Percentiles rank a stretch among this genome's conserved stretches.
phyloP scores from a whole-genome alignment of 345 rosid genomes.

The Mangifera indica region DNA sequence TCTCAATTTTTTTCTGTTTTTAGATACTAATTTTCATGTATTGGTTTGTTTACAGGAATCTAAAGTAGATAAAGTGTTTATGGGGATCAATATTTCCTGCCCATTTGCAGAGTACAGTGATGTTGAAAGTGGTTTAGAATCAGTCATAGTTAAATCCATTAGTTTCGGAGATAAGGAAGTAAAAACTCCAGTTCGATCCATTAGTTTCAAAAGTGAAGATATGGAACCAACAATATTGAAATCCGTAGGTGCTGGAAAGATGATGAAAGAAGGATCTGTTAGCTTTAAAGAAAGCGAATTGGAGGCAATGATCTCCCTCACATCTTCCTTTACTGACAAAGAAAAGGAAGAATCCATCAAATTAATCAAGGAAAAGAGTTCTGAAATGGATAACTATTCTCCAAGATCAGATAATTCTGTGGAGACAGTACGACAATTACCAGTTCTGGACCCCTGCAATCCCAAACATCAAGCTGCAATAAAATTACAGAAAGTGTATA shows the following conservation, averaged over 20 bases:
- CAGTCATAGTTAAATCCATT: slow-evolving; percentile 68
- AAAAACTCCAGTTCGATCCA: slow-evolving; percentile 60
- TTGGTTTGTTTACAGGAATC: slow-evolving; percentile 31
- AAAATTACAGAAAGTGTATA: slow-evolving; percentile 85
- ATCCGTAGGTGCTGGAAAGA: slow-evolving; percentile 72
- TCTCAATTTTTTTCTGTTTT: not conserved
- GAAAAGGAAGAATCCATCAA: slow-evolving; percentile 16
- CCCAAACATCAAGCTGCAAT: slow-evolving; percentile 84
- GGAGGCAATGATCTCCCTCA: slow-evolving; percentile 50
- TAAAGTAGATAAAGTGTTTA: slow-evolving; percentile 30
- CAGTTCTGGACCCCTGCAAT: slow-evolving; percentile 44
- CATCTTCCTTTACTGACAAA: slow-evolving; percentile 23
- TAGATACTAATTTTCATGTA: not conserved
- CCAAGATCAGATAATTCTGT: slow-evolving; percentile 21
- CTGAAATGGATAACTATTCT: slow-evolving; percentile 14
- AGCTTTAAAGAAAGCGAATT: slow-evolving; percentile 65
- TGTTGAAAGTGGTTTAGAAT: slow-evolving; percentile 61
- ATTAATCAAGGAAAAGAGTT: slow-evolving; percentile 2
- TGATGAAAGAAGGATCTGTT: slow-evolving; percentile 70
- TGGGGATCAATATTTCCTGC: slow-evolving; percentile 68
- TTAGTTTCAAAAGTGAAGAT: slow-evolving; percentile 55
- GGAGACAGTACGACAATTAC: slow-evolving; percentile 21
- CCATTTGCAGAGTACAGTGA: slow-evolving; percentile 58
- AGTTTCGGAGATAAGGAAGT: slow-evolving; percentile 67
- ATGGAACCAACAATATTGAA: slow-evolving; percentile 59